Evolutionary conservation across 148 eudicot genomes (phyloP).

Genomic region (Persicaria maculosa): DNA sequence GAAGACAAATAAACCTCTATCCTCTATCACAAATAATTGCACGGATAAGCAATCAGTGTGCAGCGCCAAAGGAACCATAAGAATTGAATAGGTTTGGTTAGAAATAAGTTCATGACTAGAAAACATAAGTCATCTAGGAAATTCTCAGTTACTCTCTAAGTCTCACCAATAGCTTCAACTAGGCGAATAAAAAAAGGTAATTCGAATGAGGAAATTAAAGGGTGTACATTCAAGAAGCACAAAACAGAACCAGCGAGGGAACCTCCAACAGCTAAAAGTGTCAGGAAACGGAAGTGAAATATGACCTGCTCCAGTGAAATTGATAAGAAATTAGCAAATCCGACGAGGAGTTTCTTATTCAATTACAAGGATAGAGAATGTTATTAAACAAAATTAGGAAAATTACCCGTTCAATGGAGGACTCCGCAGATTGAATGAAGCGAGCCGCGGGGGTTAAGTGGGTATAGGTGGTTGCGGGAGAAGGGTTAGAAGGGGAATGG

Average conservation of each 20-base stretch:
- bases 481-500: constrained; percentile 14
- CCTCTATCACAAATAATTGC: background rate
- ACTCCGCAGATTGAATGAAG: constrained; percentile 45
- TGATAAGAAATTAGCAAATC: background rate
- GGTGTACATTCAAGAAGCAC: constrained; percentile 80
- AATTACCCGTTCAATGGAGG: constrained; percentile 65
- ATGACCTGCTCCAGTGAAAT: constrained; percentile 41
- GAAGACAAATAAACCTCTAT: background rate
- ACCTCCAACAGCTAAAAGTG: constrained; percentile 80
- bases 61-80: too few species aligned
- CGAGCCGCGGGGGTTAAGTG: constrained; percentile 23
- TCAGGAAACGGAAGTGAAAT: constrained; percentile 89
- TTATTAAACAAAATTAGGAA: background rate
- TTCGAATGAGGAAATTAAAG: background rate
- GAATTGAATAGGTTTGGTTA: too few species aligned
- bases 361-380: background rate
- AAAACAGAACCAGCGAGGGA: constrained; percentile 83
- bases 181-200: constrained; percentile 25
- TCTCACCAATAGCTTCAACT: constrained; percentile 95
- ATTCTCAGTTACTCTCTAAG: background rate
- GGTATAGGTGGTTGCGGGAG: constrained; percentile 20
- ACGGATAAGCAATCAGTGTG: too few species aligned
- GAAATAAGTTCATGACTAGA: background rate
- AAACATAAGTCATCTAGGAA: background rate
- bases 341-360: background rate